A percentile compares a stretch with the other conserved stretches of the same genome.
phyloP scores from a whole-genome alignment of 331 rosid species.

The Arachis monticola region DNA sequence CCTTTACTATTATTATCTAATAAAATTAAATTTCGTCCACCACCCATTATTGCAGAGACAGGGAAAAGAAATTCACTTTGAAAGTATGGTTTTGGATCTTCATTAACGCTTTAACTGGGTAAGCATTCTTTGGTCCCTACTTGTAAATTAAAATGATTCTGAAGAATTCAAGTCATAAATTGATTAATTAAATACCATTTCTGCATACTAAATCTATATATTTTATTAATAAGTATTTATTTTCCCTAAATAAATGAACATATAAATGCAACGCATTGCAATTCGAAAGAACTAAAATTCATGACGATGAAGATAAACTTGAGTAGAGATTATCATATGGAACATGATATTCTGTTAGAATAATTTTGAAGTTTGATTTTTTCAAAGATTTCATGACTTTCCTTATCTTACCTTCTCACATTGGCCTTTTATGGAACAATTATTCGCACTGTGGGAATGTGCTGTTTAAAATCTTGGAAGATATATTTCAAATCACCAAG shows the following conservation, averaged over 20 bases:
- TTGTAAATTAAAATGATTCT: neutral
- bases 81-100: constrained; percentile 60
- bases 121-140: constrained; percentile 18
- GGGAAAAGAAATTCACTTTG: constrained; percentile 43
- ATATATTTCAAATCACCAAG: neutral
- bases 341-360: neutral
- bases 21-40: neutral
- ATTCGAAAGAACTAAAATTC: neutral
- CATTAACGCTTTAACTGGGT: constrained; percentile 57
- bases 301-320: neutral
- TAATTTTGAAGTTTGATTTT: neutral
- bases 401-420: constrained; percentile 11
- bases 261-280: neutral
- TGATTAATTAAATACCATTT: neutral
- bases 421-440: neutral
- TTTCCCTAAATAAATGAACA: neutral
- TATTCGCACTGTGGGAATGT: neutral
- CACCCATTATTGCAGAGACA: constrained; percentile 46
- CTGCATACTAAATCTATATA: neutral
- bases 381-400: neutral
- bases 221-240: neutral
- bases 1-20: neutral
- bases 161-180: neutral
- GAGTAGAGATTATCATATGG: neutral
- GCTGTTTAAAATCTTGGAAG: constrained; percentile 11